phyloP scores from a whole-genome alignment of 495 filamentous ascomycete species.

The Chaetomium tenue region DNA sequence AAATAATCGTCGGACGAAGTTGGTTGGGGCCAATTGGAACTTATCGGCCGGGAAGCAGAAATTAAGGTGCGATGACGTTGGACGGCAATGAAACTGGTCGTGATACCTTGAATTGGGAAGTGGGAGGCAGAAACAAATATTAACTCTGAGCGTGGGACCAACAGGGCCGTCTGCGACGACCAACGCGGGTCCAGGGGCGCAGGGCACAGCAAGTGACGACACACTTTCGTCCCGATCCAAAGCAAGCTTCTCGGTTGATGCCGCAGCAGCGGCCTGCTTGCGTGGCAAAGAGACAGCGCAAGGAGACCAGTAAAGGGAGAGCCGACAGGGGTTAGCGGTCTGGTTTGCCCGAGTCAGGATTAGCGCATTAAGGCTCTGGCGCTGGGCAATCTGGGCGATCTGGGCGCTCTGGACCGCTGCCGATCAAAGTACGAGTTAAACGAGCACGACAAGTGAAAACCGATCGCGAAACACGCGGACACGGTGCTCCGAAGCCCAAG shows the following conservation, averaged over 20 bases:
- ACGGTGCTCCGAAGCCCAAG: too few relatives aligned
- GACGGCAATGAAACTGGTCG: constrained; percentile 2
- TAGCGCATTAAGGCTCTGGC: neutral
- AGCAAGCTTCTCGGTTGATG: neutral
- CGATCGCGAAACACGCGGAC: too few relatives aligned
- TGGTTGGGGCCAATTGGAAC: neutral
- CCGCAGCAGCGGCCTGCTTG: constrained; percentile 2
- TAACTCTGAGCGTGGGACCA: neutral
- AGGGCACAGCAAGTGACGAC: constrained; percentile 4
- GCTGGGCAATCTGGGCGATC: neutral
- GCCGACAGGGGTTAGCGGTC: neutral
- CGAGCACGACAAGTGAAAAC: too few relatives aligned
- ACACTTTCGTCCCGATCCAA: neutral
- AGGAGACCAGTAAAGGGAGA: neutral
- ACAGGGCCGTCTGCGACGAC: constrained; percentile 13
- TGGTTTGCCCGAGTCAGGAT: neutral
- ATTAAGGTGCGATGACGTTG: neutral
- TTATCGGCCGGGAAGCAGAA: neutral
- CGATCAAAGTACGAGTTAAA: too few relatives aligned
- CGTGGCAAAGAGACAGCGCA: constrained; percentile 7
- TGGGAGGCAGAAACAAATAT: neutral
- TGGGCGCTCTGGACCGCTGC: neutral
- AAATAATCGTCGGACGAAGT: neutral
- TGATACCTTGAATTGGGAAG: constrained; percentile 1
- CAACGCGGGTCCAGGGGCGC: neutral